Percentiles rank a stretch among this genome's conserved stretches.
Evolutionary conservation across 257 asterid genomes (phyloP).

Genomic region (Nicotiana paniculata): DNA sequence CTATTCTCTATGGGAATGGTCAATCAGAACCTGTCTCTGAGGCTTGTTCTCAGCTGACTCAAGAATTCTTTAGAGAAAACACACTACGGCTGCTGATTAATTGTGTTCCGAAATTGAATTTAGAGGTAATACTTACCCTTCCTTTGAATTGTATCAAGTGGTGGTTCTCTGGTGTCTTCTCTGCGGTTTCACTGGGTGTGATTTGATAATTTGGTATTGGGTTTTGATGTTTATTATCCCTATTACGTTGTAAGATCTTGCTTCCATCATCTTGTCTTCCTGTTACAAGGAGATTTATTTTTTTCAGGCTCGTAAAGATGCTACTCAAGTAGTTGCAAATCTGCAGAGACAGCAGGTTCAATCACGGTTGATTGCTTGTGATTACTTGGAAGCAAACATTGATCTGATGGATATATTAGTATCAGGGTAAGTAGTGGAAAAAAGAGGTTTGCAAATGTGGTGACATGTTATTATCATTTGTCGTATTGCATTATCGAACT

Average conservation of each 20-base stretch:
- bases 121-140: slow-evolving; percentile 36
- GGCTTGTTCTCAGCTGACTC: slow-evolving; percentile 61
- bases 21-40: slow-evolving; percentile 56
- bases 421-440: slow-evolving; percentile 50
- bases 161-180: not conserved
- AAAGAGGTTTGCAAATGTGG: not conserved
- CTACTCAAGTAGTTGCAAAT: slow-evolving; percentile 94
- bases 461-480: not conserved
- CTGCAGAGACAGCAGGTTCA: slow-evolving; percentile 98
- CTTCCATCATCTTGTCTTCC: not conserved
- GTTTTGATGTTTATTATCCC: not conserved
- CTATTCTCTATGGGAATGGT: slow-evolving; percentile 54
- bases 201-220: not conserved
- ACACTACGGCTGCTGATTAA: slow-evolving; percentile 51
- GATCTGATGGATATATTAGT: slow-evolving; percentile 81
- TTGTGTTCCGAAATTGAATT: slow-evolving; percentile 50
- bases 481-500: not conserved
- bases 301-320: slow-evolving; percentile 91
- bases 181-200: not conserved
- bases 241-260: slow-evolving; percentile 1
- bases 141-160: not conserved
- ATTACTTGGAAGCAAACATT: slow-evolving; percentile 83
- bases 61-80: slow-evolving; percentile 55
- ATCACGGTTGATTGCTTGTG: slow-evolving; percentile 87
- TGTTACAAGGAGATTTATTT: not conserved